Evolutionary conservation across 257 asterid species (phyloP), one percentile per base, ranked within the genome.

Genomic region (Nicotiana obtusifolia): DNA sequence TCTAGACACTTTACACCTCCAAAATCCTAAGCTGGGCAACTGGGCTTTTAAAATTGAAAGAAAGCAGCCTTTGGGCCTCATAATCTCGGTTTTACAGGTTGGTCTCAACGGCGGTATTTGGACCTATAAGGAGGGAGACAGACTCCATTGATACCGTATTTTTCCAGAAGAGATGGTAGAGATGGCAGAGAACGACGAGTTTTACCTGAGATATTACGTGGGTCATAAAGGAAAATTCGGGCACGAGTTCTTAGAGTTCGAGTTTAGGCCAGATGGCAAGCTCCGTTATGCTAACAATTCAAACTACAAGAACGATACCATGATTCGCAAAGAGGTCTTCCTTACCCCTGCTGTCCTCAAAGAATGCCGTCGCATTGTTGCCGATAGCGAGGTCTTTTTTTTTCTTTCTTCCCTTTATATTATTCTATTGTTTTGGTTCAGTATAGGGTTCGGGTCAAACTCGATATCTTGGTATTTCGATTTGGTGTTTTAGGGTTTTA

Each of bases 181-280:
- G 13, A 87, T 82, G 7, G 93, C 84, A 49, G 92, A 86, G 24
- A 86, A 83, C 53, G 94, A 83, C 4, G 97, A 95, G 88, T 95
- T 93, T 85, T 95, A 95, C 92, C 88, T 95, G 87, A 92, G 99
- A 14, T 95, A 95, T 87, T 95, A 93, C 86, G 98, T 95, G 0
- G 99, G 99, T 0, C 99, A 93, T 89, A 95, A 95, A 90, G 98
- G 99, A 0, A 95, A 95, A 82, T 95, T 95, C 87, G 98, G 99
- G 7, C 99, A 95, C 89, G 98, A 95, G 77, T 95, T 95, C 82
- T 57, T 93, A 81, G 98, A 95, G 81, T 95, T 95, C 86, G 98
- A 95, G 91, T 92, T 95, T 86, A 86, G 98, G 24, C 98, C 98
- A 6, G 98, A 95, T 78, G 97, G 99, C 41, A 95, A 95, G 92